A percentile compares a stretch with the other conserved stretches of the same genome.
Conservation (phyloP, 345 rosid species). For the Brassica juncea region DNA sequence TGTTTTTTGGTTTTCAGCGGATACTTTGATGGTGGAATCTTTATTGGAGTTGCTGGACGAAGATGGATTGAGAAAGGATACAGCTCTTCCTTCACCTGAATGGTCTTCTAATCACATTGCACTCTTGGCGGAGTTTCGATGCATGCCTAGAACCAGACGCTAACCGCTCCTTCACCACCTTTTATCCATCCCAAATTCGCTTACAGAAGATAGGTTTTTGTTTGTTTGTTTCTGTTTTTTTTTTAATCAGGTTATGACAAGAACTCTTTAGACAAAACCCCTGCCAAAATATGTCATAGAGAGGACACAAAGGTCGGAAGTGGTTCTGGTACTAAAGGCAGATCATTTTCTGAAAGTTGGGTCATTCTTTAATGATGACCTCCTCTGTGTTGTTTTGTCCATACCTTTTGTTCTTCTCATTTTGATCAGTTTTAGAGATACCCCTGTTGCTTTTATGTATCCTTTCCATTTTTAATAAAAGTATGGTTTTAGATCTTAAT, state of each 20-base stretch:
- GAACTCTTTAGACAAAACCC: slow-evolving; percentile 34
- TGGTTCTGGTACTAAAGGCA: slow-evolving; percentile 29
- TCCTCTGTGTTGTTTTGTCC: slow-evolving; percentile 14
- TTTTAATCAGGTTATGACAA: slow-evolving; percentile 16
- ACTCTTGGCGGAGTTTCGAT: slow-evolving; percentile 92
- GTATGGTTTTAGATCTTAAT: not conserved
- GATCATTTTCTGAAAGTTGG: slow-evolving; percentile 16
- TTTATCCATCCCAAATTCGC: not conserved
- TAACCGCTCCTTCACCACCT: slow-evolving; percentile 42
- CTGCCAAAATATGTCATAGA: slow-evolving; percentile 26
- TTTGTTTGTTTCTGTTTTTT: not conserved
- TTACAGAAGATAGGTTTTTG: slow-evolving; percentile 5
- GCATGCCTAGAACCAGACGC: slow-evolving; percentile 89
- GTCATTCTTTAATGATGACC: not conserved
- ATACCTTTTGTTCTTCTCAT: not conserved
- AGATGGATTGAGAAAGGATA: slow-evolving; percentile 95
- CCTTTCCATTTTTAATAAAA: not conserved
- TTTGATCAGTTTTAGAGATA: slow-evolving; percentile 1
- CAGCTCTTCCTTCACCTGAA: slow-evolving; percentile 99
- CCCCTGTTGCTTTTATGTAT: not conserved
- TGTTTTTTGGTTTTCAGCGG: slow-evolving; percentile 59
- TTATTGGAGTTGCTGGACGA: slow-evolving; percentile 96
- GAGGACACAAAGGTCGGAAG: slow-evolving; percentile 27
- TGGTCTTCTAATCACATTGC: slow-evolving; percentile 99
- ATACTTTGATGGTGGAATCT: slow-evolving; percentile 85